Evolutionary conservation across 345 rosid genomes (phyloP), one percentile per base, ranked within the genome.

Genomic region (Lumnitzera racemosa): DNA sequence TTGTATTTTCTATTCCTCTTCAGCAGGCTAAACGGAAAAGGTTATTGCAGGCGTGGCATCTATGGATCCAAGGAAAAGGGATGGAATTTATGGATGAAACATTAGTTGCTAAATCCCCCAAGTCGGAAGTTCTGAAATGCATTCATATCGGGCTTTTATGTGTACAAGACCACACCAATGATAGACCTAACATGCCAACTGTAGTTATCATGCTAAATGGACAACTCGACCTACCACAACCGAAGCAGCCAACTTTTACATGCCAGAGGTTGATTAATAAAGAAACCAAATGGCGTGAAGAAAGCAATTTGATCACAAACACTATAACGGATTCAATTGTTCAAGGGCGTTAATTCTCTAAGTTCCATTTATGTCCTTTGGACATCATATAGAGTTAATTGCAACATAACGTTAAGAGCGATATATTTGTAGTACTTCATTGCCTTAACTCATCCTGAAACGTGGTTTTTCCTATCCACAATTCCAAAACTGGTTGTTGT

Each of bases 81-180:
- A 23, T 57, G 13, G 60, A 57, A 10, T 17, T 57, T 23, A 17
- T 57, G 5, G 60, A 57, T 36, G 23, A 27, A 20, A 16, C 46
- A 24, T 46, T 29, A 14, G 16, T 15, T 36, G 47, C 17, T 3
- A n/a, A 17, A 51, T 51, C 24, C 24, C 24, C 12, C 24, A 17
- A 17, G 24, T 51, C 55, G 12, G 24, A 70, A 50, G 63, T 63
- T 2, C 1, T 23, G 53, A 58, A 68, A 51, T 74, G 71, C 60
- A 54, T 75, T 49, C 72, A 67, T 5, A 46, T 75, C 12, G 76
- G 73, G 27, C 64, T 75, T 13, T 15, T 71, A 47, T 75, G 79
- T 49, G 70, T 67, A 49, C 75, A 75, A 57, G 67, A 75, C 6
- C 12, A n/a, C 14, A 57, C 66, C 43, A 36, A n/a, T 15, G 67